phyloP scores from a whole-genome alignment of 768 basidiomycete genomes.

The Mycena alexandri region DNA sequence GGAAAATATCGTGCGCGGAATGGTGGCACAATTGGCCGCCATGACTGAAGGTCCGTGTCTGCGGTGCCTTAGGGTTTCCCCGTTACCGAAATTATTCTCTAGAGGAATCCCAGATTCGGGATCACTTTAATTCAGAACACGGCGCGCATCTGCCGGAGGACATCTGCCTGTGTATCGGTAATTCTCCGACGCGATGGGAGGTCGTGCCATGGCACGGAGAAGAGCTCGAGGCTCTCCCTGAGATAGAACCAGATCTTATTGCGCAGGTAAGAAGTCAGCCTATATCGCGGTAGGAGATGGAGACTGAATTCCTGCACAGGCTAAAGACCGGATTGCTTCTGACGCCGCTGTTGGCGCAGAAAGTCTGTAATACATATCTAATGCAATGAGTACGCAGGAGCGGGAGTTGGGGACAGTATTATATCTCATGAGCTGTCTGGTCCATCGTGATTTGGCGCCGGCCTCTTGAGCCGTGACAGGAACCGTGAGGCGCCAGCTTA shows the following conservation, averaged over 20 bases:
- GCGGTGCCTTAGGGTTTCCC: not conserved
- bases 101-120: constrained; percentile 79
- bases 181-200: constrained; percentile 81
- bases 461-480: too few species aligned
- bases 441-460: too few species aligned
- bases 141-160: constrained; percentile 83
- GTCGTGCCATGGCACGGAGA: constrained; percentile 71
- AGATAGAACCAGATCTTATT: constrained; percentile 71
- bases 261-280: constrained; percentile 55
- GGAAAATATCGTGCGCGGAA: constrained; percentile 73
- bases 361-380: constrained; percentile 11
- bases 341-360: constrained; percentile 17
- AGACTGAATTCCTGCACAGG: constrained; percentile 15
- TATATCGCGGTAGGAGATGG: not conserved
- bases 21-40: constrained; percentile 72
- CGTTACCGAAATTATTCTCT: constrained; percentile 17
- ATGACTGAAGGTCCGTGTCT: constrained; percentile 72
- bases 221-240: constrained; percentile 68
- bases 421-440: too few species aligned
- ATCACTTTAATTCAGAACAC: constrained; percentile 79
- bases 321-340: constrained; percentile 25
- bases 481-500: too few species aligned
- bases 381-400: too few species aligned
- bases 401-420: too few species aligned
- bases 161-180: constrained; percentile 81